Percentiles rank a stretch among this genome's conserved stretches.
phyloP scores from a whole-genome alignment of 2,329 filamentous ascomycete species.

The Cordyceps militaris region DNA sequence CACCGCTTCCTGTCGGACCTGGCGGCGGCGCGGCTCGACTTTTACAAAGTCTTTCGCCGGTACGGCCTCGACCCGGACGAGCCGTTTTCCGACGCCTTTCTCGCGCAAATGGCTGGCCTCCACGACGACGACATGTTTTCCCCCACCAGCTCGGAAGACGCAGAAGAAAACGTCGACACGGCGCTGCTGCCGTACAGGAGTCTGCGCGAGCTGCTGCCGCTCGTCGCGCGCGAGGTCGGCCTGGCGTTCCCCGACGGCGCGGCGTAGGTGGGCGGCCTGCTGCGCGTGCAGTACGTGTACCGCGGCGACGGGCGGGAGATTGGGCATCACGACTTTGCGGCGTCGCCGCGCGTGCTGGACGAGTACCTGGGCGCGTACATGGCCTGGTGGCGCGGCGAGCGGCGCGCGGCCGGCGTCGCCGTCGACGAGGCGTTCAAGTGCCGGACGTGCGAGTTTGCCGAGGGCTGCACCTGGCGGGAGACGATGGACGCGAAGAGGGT shows the following conservation, averaged over 20 bases:
- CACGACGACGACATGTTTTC: constrained; percentile 53
- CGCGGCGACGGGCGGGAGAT: constrained; percentile 45
- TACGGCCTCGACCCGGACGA: constrained; percentile 61
- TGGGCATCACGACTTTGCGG: constrained; percentile 55
- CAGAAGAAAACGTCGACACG: too few species aligned
- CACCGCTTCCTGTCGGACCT: constrained; percentile 75
- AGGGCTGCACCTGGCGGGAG: constrained; percentile 70
- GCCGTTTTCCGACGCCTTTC: constrained; percentile 70
- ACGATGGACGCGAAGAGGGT: constrained; percentile 55
- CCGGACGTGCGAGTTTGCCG: constrained; percentile 72
- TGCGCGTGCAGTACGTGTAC: constrained; percentile 48
- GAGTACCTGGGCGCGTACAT: constrained; percentile 63
- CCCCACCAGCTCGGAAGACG: constrained; percentile 32
- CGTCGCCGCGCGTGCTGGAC: constrained; percentile 57
- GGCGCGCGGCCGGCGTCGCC: constrained; percentile 65
- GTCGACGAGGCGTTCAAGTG: constrained; percentile 89
- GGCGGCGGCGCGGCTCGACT: constrained; percentile 63
- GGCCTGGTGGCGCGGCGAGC: constrained; percentile 80
- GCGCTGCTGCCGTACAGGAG: constrained; percentile 39
- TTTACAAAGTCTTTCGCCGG: constrained; percentile 59
- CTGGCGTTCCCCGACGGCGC: constrained; percentile 47
- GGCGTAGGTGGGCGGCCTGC: constrained; percentile 41
- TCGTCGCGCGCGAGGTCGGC: constrained; percentile 40
- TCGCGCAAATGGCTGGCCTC: constrained; percentile 64
- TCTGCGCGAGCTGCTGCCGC: constrained; percentile 38